Evolutionary conservation across 129 eudicot species (phyloP), one percentile per base, ranked within the genome.

Genomic region (Helianthus tuberosus): DNA sequence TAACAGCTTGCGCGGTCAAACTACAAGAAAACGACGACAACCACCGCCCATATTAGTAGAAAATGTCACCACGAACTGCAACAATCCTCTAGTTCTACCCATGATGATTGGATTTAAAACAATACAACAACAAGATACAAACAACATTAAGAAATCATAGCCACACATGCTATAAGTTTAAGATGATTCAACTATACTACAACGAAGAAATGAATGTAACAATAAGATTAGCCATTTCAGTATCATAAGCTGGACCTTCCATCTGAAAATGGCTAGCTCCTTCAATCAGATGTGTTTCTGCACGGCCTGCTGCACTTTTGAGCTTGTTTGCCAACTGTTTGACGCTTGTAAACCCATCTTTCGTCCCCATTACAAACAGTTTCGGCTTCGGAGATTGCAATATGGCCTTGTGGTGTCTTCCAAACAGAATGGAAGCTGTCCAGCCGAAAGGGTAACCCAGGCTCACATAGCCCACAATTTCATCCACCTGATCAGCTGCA

Each of bases 341-440:
- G 14, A 93, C 98, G 41, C 98, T 93, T 3, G 98, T 93, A 73
- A 93, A 93, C 14, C 98, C 98, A 49, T 93, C 98, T 36, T 72
- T 84, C 5, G 98, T 93, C 35, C 98, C 98, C 98, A 93, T 93
- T 4, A 93, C 83, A 29, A 93, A 93, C 7, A 93, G 96, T 58
- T 93, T 93, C 1, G 96, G 93, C 52, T 90, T 87, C 15, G 87
- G 78, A 13, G 96, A 85, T 62, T 87, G 87, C 54, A 90, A 63
- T 71, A 90, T 83, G 39, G 89, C 84, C 71, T 87, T 90, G 46
- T 90, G 90, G 70, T 90, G 96, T 81, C 93, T 79, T 46, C 96
- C 96, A 41, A 90, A 90, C 12, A 90, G 90, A 71, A 90, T 90
- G 0, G 96, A 90, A 50, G 98, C 92, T 2, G 86, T 86, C 17